phyloP scores from a whole-genome alignment of 1,284 basidiomycete species.

The Heterobasidion occidentale region DNA sequence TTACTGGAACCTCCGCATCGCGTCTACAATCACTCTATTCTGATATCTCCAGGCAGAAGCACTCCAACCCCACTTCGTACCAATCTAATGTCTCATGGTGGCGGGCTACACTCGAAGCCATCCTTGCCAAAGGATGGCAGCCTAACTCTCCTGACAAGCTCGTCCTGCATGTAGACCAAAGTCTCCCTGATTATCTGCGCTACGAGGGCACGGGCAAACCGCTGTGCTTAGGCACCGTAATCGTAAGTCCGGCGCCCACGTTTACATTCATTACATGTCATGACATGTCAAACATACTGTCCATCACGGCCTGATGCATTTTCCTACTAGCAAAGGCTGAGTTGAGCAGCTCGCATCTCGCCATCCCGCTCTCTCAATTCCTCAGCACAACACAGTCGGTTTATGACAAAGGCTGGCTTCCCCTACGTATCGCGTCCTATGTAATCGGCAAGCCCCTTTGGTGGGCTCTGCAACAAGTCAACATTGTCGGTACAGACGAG shows the following conservation, averaged over 20 bases:
- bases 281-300: too few relatives aligned
- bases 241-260: slow-evolving; percentile 51
- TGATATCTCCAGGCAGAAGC: slow-evolving; percentile 78
- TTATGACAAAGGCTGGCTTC: slow-evolving; percentile 61
- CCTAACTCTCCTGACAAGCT: slow-evolving; percentile 41
- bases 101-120: slow-evolving; percentile 59
- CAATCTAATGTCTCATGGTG: slow-evolving; percentile 84
- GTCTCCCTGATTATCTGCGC: slow-evolving; percentile 53
- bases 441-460: slow-evolving; percentile 75
- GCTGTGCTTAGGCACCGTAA: slow-evolving; percentile 69
- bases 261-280: neutral
- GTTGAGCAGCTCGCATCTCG: slow-evolving; percentile 35
- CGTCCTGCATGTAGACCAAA: slow-evolving; percentile 55
- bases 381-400: slow-evolving; percentile 53
- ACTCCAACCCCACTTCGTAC: slow-evolving; percentile 80
- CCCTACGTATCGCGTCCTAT: slow-evolving; percentile 60
- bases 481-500: slow-evolving; percentile 58
- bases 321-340: slow-evolving; percentile 53
- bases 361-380: slow-evolving; percentile 54
- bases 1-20: slow-evolving; percentile 39
- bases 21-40: slow-evolving; percentile 84
- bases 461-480: slow-evolving; percentile 80
- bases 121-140: slow-evolving; percentile 55
- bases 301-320: too few relatives aligned
- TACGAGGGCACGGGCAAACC: slow-evolving; percentile 73